These are phyloP conservation scores for Seiridium cupressi DNA, from an alignment of 2,329 filamentous ascomycete genomes.

Conservation along the genomic window DNA sequence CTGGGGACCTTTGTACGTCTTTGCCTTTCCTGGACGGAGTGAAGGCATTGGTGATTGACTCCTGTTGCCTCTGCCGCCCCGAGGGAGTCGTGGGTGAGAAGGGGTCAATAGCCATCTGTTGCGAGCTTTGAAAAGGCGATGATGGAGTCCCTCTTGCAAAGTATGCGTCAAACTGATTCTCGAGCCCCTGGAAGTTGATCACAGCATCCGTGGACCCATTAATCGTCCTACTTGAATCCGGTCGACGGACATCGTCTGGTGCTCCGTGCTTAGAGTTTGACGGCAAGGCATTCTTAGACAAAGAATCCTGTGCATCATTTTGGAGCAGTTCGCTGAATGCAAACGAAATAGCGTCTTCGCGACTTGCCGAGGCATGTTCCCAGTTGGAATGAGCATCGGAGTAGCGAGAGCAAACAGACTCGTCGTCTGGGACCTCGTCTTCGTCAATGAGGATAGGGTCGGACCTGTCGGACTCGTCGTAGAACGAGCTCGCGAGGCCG, in stretches of 20 bases:
- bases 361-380: slow-evolving; percentile 1
- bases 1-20: neutral
- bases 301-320: neutral
- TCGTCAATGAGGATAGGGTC: neutral
- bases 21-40: neutral
- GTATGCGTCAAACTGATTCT: neutral
- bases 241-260: neutral
- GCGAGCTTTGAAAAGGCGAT: neutral
- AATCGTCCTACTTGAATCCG: neutral
- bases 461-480: neutral
- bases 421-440: neutral
- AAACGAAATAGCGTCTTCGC: slow-evolving; percentile 6
- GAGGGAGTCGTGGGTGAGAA: neutral
- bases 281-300: neutral
- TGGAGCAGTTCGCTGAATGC: slow-evolving; percentile 6
- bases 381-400: slow-evolving; percentile 3
- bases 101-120: neutral
- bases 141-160: neutral
- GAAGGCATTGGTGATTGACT: neutral
- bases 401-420: neutral
- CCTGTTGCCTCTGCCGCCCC: neutral
- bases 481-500: neutral
- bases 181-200: neutral
- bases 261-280: neutral
- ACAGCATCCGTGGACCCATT: neutral